These are phyloP conservation scores for Senna tora DNA, from an alignment of 306 rosid species.

Conservation along the genomic window DNA sequence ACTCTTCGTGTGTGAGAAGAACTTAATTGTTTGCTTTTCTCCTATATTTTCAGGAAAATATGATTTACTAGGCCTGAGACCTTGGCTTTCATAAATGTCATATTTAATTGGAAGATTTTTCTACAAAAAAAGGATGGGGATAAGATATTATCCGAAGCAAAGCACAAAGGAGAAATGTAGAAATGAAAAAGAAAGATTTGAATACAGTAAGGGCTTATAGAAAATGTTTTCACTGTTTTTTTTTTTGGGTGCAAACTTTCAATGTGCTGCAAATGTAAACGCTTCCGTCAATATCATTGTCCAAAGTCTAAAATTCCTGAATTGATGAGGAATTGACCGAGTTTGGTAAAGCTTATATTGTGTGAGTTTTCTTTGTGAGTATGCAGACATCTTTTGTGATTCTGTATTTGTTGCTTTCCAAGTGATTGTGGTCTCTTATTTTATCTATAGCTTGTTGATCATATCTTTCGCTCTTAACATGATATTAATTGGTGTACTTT, in stretches of 20 bases:
- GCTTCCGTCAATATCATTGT: background rate
- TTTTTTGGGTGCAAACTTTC: background rate
- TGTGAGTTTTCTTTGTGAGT: background rate
- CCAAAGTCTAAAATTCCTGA: constrained; percentile 13
- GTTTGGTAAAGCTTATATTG: background rate
- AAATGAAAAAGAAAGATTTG: background rate
- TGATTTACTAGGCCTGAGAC: background rate
- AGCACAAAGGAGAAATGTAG: background rate
- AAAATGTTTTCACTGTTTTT: background rate
- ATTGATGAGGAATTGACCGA: background rate
- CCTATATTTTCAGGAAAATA: background rate
- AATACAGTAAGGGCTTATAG: background rate
- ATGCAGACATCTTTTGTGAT: background rate
- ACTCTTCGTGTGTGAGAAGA: background rate
- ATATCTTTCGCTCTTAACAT: constrained; percentile 20
- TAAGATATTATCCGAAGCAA: background rate
- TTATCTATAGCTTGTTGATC: constrained; percentile 23
- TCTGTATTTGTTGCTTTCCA: constrained; percentile 1
- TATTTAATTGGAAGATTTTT: background rate
- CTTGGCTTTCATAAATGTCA: background rate
- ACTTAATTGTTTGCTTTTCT: background rate
- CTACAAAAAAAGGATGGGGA: background rate
- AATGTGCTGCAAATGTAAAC: constrained; percentile 6
- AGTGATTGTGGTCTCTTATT: constrained; percentile 23
- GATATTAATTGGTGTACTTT: constrained; percentile 30